Evolutionary conservation across 2,329 filamentous ascomycete species (phyloP), one percentile per base, ranked within the genome.

Genomic region (Fusarium begoniae): DNA sequence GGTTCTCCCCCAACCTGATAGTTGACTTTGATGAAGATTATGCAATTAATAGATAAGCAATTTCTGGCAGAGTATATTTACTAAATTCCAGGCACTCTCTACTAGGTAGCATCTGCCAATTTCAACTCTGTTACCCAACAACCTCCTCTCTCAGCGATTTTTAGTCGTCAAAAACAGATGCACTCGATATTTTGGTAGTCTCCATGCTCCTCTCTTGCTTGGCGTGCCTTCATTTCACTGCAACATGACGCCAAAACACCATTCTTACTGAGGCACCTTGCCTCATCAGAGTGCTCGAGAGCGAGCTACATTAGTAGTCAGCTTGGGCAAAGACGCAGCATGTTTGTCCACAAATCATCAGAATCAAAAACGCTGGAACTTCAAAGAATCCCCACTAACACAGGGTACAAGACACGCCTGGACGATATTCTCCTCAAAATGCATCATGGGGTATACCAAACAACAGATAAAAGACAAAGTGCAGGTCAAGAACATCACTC

Each of bases 1-100:
- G 56, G 22, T 20, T 40, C 37, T 67, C 20, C 15, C 28, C 50
- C 20, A 38, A 43, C 26, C 12, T 43, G 41, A 58, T 61, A 38
- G 63, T 80, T 66, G 70, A 81, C 80, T 77, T 76, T 28, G 70
- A 75, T 78, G 75, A 56, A 72, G 67, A 56, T 48, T 18, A 50
- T 35, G 30, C 35, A 54, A 57, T 18, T 57, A 66, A 22, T 57
- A 35, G n/a, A 53, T 32, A 63, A 69, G 55, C 55, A 50, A 35
- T 35, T 60, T 22, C 45, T 40, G 18, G 17, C 30, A 18, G n/a
- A 17, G 18, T 48, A 40, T 28, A 28, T 26, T 44, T 20, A 57
- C 38, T 24, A n/a, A 24, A 30, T 22, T 58, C 20, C 35, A 24
- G 22, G n/a, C 20, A 66, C 56, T 35, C 18, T 26, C 35, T 28